Evolutionary conservation across 2,329 filamentous ascomycete genomes (phyloP).

Genomic region (Fusarium napiforme): DNA sequence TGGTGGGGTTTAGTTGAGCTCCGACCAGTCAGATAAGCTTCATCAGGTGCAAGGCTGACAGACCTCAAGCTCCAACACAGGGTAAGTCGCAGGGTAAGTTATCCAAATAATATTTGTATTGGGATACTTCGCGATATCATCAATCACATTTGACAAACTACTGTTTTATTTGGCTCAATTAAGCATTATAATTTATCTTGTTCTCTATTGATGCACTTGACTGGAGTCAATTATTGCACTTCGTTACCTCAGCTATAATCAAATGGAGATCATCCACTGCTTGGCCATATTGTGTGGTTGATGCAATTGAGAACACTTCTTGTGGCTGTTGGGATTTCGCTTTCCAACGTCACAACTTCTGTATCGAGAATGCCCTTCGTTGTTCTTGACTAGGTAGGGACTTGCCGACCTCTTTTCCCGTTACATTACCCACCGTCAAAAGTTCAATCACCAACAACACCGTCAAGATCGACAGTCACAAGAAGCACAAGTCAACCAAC

Average conservation of each 20-base stretch:
- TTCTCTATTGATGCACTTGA: not conserved
- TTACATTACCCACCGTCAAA: not conserved
- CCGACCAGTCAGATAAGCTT: constrained; percentile 18
- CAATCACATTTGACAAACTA: not conserved
- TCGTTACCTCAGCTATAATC: not conserved
- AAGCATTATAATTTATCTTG: too few relatives aligned
- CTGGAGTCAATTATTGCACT: too few relatives aligned
- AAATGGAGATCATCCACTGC: not conserved
- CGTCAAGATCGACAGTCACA: not conserved
- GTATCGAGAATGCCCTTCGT: not conserved
- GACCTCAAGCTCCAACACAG: not conserved
- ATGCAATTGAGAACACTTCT: not conserved
- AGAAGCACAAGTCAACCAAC: not conserved
- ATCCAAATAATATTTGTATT: not conserved
- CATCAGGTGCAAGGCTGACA: constrained; percentile 33
- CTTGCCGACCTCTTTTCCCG: not conserved
- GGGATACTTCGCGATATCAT: not conserved
- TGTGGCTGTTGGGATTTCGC: not conserved
- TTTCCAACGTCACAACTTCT: not conserved
- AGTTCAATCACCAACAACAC: not conserved
- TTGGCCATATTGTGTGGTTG: not conserved
- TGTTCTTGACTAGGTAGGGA: not conserved
- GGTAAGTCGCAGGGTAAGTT: constrained; percentile 11
- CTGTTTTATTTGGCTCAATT: not conserved
- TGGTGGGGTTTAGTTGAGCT: constrained; percentile 1